Evolutionary conservation across 2,329 filamentous ascomycete genomes (phyloP), one percentile per base, ranked within the genome.

Genomic region (Ceratocystis ficicola): DNA sequence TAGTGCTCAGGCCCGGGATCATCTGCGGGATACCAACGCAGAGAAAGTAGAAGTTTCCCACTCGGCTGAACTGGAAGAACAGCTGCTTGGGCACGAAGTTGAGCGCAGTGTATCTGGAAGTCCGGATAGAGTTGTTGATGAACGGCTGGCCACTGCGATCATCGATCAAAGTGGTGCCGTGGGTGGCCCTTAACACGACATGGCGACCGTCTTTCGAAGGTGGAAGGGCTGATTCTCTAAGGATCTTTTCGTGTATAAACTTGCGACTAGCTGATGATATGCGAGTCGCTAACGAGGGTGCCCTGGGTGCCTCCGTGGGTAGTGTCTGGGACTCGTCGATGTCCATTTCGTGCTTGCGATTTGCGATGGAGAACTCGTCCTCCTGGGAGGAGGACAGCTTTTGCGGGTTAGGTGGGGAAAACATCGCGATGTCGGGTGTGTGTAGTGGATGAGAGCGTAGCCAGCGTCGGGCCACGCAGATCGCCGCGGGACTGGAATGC

Each of bases 31-130:
- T 86, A 55, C 89, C 89, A 69, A 95, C 85, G 70, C 89, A 86
- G 66, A 95, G 80, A 74, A 95, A 95, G 75, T 95, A 84, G 72
- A 95, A 94, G 75, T 95, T 95, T 70, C 88, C 88, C 61, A 95
- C 77, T 68, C 93, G 88, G 6, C 89, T 89, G 72, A 94, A 94
- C 72, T 95, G 90, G 65, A 90, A 91, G 68, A 92, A 81, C 17
- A 95, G 74, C 73, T 95, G 91, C 69, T 90, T 89, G 2, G 90
- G 91, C 15, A 95, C 75, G 73, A 95, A 95, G 73, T 92, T 88
- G 81, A 86, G 91, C 1, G 89, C 75, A 22, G 86, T 94, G 74
- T 95, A 95, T 61, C 90, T 85, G 69, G 88, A 90, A 0, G 89
- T 93, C 52, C 90, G 85, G 69, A 95, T 93, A 70, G 81, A 84